Evolutionary conservation across 1,284 basidiomycete species (phyloP).

Genomic region (Ustilago nuda): DNA sequence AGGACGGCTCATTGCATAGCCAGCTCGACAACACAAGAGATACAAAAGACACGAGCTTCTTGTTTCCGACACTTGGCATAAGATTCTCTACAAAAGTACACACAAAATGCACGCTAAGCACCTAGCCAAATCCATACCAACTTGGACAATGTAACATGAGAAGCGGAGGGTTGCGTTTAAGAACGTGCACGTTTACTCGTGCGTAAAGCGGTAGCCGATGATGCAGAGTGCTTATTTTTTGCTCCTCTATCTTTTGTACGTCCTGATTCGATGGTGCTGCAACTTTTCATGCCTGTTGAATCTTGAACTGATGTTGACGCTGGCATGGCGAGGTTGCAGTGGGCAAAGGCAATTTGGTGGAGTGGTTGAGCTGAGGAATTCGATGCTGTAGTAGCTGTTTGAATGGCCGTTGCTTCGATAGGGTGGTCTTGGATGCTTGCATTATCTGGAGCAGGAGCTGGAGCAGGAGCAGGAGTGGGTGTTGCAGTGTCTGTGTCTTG

Average conservation of each 20-base stretch:
- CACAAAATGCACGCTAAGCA: slow-evolving; percentile 1
- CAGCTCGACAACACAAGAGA: neutral
- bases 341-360: slow-evolving; percentile 31
- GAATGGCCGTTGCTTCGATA: neutral
- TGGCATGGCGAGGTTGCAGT: slow-evolving; percentile 39
- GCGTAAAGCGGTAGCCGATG: slow-evolving; percentile 27
- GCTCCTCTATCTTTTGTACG: slow-evolving; percentile 24
- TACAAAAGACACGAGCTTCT: neutral
- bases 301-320: slow-evolving; percentile 20
- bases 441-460: slow-evolving; percentile 7
- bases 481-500: neutral
- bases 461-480: neutral
- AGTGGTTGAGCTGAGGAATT: slow-evolving; percentile 18
- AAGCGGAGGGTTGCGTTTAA: neutral
- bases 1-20: neutral
- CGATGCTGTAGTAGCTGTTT: neutral
- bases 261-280: slow-evolving; percentile 8
- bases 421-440: neutral
- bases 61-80: slow-evolving; percentile 8
- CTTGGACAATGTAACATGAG: neutral
- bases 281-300: slow-evolving; percentile 9
- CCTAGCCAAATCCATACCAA: neutral
- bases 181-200: slow-evolving; percentile 42
- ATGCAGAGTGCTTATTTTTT: slow-evolving; percentile 39
- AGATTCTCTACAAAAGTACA: slow-evolving; percentile 13